A percentile compares a stretch with the other conserved stretches of the same genome.
phyloP scores from a whole-genome alignment of 2,329 filamentous ascomycete species.

The Stemphylium lycopersici region DNA sequence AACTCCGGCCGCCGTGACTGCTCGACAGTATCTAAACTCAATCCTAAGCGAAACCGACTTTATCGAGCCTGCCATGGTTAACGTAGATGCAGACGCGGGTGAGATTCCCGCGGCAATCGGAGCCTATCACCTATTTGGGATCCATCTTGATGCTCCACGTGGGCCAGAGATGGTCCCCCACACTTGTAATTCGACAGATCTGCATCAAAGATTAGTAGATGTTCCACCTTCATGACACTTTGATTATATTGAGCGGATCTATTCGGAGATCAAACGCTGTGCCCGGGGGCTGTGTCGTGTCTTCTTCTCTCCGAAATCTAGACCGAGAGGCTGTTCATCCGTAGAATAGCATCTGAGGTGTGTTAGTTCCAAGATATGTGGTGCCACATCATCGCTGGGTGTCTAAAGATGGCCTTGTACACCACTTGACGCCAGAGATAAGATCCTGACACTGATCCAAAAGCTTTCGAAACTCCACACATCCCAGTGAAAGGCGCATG shows the following conservation, averaged over 20 bases:
- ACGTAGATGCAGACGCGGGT: conserved; percentile 1
- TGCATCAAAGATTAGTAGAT: conserved; percentile 12
- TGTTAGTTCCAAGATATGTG: neutral
- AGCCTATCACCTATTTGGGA: conserved; percentile 1
- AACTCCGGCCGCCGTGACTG: conserved; percentile 33
- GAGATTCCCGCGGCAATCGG: conserved; percentile 2
- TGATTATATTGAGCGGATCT: conserved; percentile 1
- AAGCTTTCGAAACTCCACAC: neutral
- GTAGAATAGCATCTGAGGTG: neutral
- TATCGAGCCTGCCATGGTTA: conserved; percentile 18
- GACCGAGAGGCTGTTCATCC: neutral
- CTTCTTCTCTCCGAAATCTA: neutral
- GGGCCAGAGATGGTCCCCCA: conserved; percentile 2
- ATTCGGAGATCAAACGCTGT: neutral
- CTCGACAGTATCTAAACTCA: conserved; percentile 18
- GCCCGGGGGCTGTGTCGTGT: neutral
- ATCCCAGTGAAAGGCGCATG: neutral
- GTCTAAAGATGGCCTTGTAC: neutral
- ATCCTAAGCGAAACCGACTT: neutral
- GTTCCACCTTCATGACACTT: conserved; percentile 20
- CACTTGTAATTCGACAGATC: conserved; percentile 1
- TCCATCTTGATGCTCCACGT: conserved; percentile 9
- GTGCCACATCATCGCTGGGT: neutral
- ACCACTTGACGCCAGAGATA: neutral
- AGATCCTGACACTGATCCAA: neutral